A percentile compares a stretch with the other conserved stretches of the same genome.
These are phyloP conservation scores for Ustilago loliicola DNA, from an alignment of 1,284 basidiomycete species.

Conservation along the genomic window DNA sequence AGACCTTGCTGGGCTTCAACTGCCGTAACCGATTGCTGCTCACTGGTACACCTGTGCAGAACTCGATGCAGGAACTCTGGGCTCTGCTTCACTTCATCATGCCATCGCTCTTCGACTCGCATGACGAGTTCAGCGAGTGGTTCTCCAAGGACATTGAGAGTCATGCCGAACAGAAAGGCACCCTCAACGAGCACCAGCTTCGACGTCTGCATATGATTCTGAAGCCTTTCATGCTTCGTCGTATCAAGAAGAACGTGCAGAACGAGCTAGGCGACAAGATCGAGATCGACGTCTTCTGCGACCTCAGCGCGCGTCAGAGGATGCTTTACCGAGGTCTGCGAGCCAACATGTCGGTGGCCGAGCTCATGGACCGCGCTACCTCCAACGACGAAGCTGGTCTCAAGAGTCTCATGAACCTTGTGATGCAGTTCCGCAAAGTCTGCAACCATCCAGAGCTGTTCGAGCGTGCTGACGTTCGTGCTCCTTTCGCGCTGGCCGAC, in stretches of 20 bases:
- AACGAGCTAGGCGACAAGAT: slow-evolving; percentile 99
- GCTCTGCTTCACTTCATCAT: slow-evolving; percentile 99
- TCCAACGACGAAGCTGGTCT: slow-evolving; percentile 89
- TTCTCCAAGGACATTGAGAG: slow-evolving; percentile 99
- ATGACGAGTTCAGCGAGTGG: slow-evolving; percentile 99
- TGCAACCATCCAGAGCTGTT: slow-evolving; percentile 99
- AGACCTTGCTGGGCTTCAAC: slow-evolving; percentile 93
- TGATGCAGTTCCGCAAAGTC: slow-evolving; percentile 99
- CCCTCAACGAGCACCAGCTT: slow-evolving; percentile 94
- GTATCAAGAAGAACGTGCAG: slow-evolving; percentile 98
- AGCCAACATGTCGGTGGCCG: slow-evolving; percentile 92
- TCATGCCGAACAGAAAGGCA: slow-evolving; percentile 80
- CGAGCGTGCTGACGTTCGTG: slow-evolving; percentile 93
- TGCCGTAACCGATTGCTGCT: slow-evolving; percentile 95
- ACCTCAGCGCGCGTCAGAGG: slow-evolving; percentile 92
- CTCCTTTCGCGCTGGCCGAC: slow-evolving; percentile 88
- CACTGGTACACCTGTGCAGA: slow-evolving; percentile 98
- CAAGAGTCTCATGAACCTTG: slow-evolving; percentile 96
- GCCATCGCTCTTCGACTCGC: slow-evolving; percentile 98
- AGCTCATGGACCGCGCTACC: slow-evolving; percentile 91
- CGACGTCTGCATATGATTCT: slow-evolving; percentile 97
- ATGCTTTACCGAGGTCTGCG: slow-evolving; percentile 91
- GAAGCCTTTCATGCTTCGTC: slow-evolving; percentile 98
- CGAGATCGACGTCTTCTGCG: slow-evolving; percentile 94
- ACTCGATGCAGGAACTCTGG: slow-evolving; percentile 99